These are phyloP conservation scores for Cydonia oblonga DNA, from an alignment of 331 rosid species.

Conservation along the genomic window DNA sequence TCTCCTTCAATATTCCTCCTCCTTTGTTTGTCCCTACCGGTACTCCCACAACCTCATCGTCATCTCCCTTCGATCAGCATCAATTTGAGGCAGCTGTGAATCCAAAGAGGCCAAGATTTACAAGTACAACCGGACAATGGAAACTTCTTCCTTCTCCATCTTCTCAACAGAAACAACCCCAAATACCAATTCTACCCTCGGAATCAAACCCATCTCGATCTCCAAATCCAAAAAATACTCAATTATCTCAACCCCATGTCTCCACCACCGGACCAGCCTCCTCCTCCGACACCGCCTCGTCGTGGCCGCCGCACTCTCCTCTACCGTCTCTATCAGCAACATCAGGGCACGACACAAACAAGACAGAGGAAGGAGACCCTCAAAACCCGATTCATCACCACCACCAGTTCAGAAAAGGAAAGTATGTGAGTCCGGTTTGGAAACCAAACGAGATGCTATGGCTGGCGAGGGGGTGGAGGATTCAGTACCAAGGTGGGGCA, in stretches of 20 bases:
- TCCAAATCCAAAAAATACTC: conserved; percentile 12
- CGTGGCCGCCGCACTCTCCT: conserved; percentile 63
- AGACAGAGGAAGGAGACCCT: conserved; percentile 32
- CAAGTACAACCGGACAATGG: conserved; percentile 66
- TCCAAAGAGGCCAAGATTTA: conserved; percentile 59
- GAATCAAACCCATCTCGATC: conserved; percentile 47
- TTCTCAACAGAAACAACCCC: conserved; percentile 37
- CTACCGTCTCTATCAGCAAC: conserved; percentile 30
- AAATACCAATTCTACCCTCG: conserved; percentile 22
- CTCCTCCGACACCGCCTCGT: conserved; percentile 69
- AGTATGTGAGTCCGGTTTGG: conserved; percentile 96
- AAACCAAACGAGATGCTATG: conserved; percentile 94
- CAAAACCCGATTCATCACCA: conserved; percentile 45
- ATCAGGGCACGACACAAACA: conserved; percentile 40
- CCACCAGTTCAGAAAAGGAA: conserved; percentile 75
- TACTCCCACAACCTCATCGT: conserved; percentile 31
- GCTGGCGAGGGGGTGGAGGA: conserved; percentile 84
- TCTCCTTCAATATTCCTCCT: conserved; percentile 32
- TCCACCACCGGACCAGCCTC: conserved; percentile 23
- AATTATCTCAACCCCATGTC: not conserved
- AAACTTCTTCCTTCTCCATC: conserved; percentile 65
- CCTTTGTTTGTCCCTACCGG: conserved; percentile 43
- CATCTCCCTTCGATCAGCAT: conserved; percentile 38
- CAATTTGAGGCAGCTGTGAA: conserved; percentile 41
- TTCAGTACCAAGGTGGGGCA: conserved; percentile 48